These are phyloP conservation scores for Fusarium fujikuroi DNA, from an alignment of 2,329 filamentous ascomycete genomes.

Conservation along the genomic window DNA sequence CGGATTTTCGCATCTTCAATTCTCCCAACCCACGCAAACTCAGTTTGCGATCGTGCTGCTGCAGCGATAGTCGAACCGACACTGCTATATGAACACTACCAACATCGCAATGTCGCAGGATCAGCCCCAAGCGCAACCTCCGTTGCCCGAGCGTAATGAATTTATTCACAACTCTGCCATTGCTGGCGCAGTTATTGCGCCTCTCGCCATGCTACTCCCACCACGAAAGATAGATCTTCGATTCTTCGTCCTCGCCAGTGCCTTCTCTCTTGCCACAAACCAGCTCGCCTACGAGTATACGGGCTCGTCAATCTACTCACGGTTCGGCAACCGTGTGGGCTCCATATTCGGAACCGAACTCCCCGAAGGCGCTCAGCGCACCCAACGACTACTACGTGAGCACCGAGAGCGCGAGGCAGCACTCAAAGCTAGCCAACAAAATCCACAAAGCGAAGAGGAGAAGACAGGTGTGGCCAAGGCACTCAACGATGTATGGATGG, in stretches of 20 bases:
- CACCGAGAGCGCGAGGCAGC: slow-evolving; percentile 55
- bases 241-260: slow-evolving; percentile 60
- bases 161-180: slow-evolving; percentile 61
- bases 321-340: slow-evolving; percentile 56
- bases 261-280: slow-evolving; percentile 64
- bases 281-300: slow-evolving; percentile 68
- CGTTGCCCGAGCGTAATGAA: slow-evolving; percentile 49
- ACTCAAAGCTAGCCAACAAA: slow-evolving; percentile 33
- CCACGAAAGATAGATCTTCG: slow-evolving; percentile 64
- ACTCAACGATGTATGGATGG: slow-evolving; percentile 67
- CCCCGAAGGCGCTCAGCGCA: slow-evolving; percentile 64
- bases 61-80: background rate
- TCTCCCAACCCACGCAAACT: background rate
- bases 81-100: background rate
- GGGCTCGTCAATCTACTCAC: slow-evolving; percentile 62
- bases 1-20: slow-evolving; percentile 22
- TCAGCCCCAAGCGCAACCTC: slow-evolving; percentile 37
- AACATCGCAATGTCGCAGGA: slow-evolving; percentile 45
- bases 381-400: slow-evolving; percentile 58
- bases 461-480: slow-evolving; percentile 48
- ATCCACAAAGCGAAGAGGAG: slow-evolving; percentile 41
- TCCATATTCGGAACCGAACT: slow-evolving; percentile 64
- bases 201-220: slow-evolving; percentile 61
- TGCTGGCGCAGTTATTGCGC: slow-evolving; percentile 58
- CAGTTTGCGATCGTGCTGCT: slow-evolving; percentile 3